Conservation (phyloP, 2,329 filamentous ascomycete genomes). For the Didymella pinodella region DNA sequence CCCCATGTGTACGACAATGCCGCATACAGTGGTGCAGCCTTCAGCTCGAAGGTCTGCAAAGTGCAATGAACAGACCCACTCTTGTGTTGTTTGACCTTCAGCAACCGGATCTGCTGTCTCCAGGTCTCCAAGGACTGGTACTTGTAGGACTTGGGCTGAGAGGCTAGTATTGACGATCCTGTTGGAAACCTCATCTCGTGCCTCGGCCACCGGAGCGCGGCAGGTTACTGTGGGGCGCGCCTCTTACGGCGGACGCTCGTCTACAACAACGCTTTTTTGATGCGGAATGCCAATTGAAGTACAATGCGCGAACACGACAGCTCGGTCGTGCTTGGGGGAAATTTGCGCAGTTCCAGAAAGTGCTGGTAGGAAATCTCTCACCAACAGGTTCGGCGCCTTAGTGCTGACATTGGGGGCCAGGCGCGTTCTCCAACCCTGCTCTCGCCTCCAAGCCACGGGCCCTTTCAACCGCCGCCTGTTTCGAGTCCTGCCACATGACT, state of each 20-base stretch:
- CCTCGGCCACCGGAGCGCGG: neutral
- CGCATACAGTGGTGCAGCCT: neutral
- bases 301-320: neutral
- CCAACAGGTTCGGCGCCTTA: neutral
- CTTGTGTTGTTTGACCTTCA: neutral
- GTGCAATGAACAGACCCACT: neutral
- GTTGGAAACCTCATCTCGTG: neutral
- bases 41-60: neutral
- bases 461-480: neutral
- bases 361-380: neutral
- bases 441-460: neutral
- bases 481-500: neutral
- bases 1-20: neutral
- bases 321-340: neutral
- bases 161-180: neutral
- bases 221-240: no score
- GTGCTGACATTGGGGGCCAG: neutral
- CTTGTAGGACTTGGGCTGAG: neutral
- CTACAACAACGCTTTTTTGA: neutral
- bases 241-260: neutral
- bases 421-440: neutral
- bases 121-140: neutral
- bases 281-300: neutral
- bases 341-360: neutral
- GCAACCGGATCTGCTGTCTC: neutral